Evolutionary conservation across 352 stramenopile species (phyloP), one percentile per base, ranked within the genome.

Genomic region (Hyaloperonospora brassicae): DNA sequence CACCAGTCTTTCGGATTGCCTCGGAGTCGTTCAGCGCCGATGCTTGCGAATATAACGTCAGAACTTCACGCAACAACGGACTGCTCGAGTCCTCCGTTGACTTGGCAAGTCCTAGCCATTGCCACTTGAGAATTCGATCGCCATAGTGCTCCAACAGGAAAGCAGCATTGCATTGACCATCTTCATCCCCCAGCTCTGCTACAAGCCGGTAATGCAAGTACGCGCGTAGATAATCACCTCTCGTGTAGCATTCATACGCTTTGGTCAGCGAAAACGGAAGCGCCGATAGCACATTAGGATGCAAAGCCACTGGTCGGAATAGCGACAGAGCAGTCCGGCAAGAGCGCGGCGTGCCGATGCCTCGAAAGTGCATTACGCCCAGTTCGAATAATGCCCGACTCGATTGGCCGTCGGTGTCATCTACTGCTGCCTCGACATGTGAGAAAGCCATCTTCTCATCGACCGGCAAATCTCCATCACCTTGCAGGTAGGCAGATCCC

Each of bases 121-220:
- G 36, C 53, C 65, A 65, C 38, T 66, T 58, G 9, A 68, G 45
- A n/a, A 87, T 80, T 17, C 52, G 59, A 22, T 76, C 62, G 10
- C 75, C 66, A 50, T 73, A 62, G 23, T 80, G 70, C 39, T 92
- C 81, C 0, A 92, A 57, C 50, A 89, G 57, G 42, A 81, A 92
- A 6, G 79, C 81, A 12, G 81, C 81, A 55, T 92, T 92, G 36
- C 57, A 70, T 39, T 76, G 73, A 2, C 71, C 81, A 30, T 84
- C 71, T 62, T 86, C 72, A 38, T 84, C 77, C 12, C 81, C 81
- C 11, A 88, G 53, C 52, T 87, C 73, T 0, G 68, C 64, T 10
- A 85, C 61, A 4, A 92, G 44, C 17, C 76, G 73, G 41, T 87
- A 88, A 52, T 92, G 65, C 13, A 92, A 57, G 42, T 83, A 87